phyloP scores from a whole-genome alignment of 2,329 filamentous ascomycete species.

The Monilinia fructigena region DNA sequence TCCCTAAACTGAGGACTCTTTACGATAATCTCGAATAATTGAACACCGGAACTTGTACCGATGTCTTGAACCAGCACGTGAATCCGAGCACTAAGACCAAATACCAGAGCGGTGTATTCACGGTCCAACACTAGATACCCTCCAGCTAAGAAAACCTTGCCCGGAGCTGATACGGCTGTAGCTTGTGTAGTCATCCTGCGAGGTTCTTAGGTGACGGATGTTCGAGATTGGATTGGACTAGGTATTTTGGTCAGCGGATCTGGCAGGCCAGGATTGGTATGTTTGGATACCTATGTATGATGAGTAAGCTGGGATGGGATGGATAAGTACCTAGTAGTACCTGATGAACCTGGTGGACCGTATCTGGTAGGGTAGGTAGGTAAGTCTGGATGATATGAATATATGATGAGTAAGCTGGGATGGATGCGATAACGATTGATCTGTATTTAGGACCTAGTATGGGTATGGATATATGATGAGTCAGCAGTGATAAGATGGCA shows the following conservation, averaged over 20 bases:
- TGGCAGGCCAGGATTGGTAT: neutral
- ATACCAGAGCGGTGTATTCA: constrained; percentile 73
- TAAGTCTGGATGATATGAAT: too few species aligned
- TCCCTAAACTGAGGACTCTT: constrained; percentile 87
- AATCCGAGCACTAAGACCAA: constrained; percentile 66
- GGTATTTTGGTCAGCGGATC: neutral
- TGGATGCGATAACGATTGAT: too few species aligned
- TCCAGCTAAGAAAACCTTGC: constrained; percentile 92
- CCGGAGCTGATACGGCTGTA: constrained; percentile 74
- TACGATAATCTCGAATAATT: constrained; percentile 73
- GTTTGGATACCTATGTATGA: neutral
- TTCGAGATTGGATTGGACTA: neutral
- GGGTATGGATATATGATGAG: too few species aligned
- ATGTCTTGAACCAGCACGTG: constrained; percentile 61
- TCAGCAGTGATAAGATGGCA: too few species aligned
- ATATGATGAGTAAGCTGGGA: too few species aligned
- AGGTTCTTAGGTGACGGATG: neutral
- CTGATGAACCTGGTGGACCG: too few species aligned
- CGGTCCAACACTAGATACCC: constrained; percentile 94
- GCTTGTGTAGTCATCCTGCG: constrained; percentile 22
- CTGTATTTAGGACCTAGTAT: too few species aligned
- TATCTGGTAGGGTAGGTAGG: too few species aligned
- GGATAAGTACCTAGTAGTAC: too few species aligned
- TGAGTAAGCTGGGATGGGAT: too few species aligned
- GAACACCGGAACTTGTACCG: constrained; percentile 60